Conservation (phyloP, 192 early-diverging fungal species). For the Backusella macrospora region DNA sequence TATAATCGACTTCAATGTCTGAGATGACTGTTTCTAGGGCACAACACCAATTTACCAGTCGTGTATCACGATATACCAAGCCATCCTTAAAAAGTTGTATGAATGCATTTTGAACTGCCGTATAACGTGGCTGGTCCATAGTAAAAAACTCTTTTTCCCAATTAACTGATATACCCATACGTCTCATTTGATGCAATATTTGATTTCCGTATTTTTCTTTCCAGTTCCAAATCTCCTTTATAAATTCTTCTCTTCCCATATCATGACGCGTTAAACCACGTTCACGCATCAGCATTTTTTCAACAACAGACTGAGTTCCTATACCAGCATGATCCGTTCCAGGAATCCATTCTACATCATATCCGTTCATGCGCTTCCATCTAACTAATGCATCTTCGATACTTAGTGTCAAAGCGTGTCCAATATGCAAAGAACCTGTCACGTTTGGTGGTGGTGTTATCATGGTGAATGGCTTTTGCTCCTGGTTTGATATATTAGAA, state of each 20-base stretch:
- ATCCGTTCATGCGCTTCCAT: conserved; percentile 91
- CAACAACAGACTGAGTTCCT: conserved; percentile 94
- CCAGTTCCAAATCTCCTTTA: conserved; percentile 89
- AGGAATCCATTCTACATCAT: conserved; percentile 86
- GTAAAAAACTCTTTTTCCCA: conserved; percentile 91
- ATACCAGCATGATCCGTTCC: conserved; percentile 99
- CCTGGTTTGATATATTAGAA: conserved; percentile 29
- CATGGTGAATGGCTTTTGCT: conserved; percentile 72
- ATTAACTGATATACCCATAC: conserved; percentile 86
- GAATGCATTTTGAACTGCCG: conserved; percentile 90
- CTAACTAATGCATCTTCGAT: conserved; percentile 81
- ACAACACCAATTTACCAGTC: conserved; percentile 96
- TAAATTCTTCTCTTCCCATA: conserved; percentile 83
- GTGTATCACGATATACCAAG: conserved; percentile 87
- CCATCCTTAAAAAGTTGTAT: conserved; percentile 86
- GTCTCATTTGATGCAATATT: conserved; percentile 82
- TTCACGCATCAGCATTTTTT: conserved; percentile 83
- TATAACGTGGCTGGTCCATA: conserved; percentile 75
- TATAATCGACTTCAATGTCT: conserved; percentile 93
- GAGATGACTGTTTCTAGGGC: conserved; percentile 93
- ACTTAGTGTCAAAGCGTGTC: conserved; percentile 90
- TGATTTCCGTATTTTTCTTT: conserved; percentile 72
- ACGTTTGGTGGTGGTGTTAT: conserved; percentile 96
- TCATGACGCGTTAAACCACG: conserved; percentile 71
- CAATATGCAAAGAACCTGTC: conserved; percentile 92